Base-by-base conservation (phyloP, 176 grass and related monocot genomes). In the Carex scoparia region DNA sequence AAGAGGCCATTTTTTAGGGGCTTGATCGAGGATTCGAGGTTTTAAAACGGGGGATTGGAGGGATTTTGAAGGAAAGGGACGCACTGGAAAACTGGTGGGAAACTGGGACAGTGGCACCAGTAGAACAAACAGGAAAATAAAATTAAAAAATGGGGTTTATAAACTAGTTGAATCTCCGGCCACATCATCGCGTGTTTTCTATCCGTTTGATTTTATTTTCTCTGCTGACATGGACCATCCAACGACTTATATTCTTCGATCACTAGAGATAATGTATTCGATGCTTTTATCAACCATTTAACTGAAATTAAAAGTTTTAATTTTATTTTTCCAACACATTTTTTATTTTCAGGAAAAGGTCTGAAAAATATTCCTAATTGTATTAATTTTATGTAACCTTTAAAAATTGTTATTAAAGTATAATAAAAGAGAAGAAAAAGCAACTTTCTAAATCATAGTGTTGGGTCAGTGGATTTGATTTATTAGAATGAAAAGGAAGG, bases 41-140 rank as follows among this genome's bases (percentile, higher is more conserved):
- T 82, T 28, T 65, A 65, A 49, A 48, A 31, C n/a, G 37, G 37
- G 31, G 60, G 31, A 19, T 60, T 79, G 57, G 54, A 61, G 80
- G 80, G 80, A 19, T 83, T 83, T 83, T 68, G 62, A 83, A 65
- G 80, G 64, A 83, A 83, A 65, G 64, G 3, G 44, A 82, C 32
- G 38, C 63, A 18, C 32, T 40, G 56, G 42, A 71, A 67, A 67
- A n/a, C 18, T 35, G 30, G 30, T 66, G 64, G n/a, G 37, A 16
- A 69, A 8, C 3, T 42, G 65, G 33, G 35, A 38, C 40, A 8
- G 13, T 42, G 65, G 33, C 65, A 15, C 56, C 15, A 57, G 55
- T 3, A 11, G 13, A 57, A 16, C 55, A 42, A 42, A 42, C 55
- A 58, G 56, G 1, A 58, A 4, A 16, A 58, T 0, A 15, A 58